A percentile compares a stretch with the other conserved stretches of the same genome.
Conservation (phyloP, 495 filamentous ascomycete genomes). For the Talaromyces wortmannii region DNA sequence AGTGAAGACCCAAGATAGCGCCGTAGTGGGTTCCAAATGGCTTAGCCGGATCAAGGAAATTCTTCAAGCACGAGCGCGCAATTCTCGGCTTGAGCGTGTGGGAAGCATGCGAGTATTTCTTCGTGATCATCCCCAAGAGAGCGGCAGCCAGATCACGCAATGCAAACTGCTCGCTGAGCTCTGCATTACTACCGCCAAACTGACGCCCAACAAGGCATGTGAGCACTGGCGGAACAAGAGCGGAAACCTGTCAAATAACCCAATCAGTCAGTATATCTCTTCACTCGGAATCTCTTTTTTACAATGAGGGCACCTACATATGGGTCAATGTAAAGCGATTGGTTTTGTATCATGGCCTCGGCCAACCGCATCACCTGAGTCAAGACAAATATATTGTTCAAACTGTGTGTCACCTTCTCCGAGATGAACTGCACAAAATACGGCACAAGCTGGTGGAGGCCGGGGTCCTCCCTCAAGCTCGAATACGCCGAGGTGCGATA, state of each 20-base stretch:
- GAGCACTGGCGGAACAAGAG: slow-evolving; percentile 79
- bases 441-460: slow-evolving; percentile 87
- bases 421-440: slow-evolving; percentile 94
- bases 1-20: slow-evolving; percentile 68
- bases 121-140: slow-evolving; percentile 64
- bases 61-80: slow-evolving; percentile 84
- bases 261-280: slow-evolving; percentile 5
- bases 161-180: slow-evolving; percentile 59
- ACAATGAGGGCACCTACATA: slow-evolving; percentile 50
- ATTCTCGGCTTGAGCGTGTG: slow-evolving; percentile 76
- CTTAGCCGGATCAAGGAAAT: slow-evolving; percentile 78
- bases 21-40: slow-evolving; percentile 80
- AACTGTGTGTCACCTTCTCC: slow-evolving; percentile 86
- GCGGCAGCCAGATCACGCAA: slow-evolving; percentile 81
- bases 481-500: slow-evolving; percentile 80
- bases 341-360: slow-evolving; percentile 74
- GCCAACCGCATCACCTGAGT: slow-evolving; percentile 87
- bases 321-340: slow-evolving; percentile 76
- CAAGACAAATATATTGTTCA: slow-evolving; percentile 79
- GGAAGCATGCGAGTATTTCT: slow-evolving; percentile 68
- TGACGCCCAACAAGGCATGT: slow-evolving; percentile 87
- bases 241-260: slow-evolving; percentile 40
- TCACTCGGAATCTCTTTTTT: background rate
- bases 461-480: slow-evolving; percentile 76
- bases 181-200: slow-evolving; percentile 49